phyloP scores from a whole-genome alignment of 1,284 basidiomycete genomes.

The Stereum hirsutum region DNA sequence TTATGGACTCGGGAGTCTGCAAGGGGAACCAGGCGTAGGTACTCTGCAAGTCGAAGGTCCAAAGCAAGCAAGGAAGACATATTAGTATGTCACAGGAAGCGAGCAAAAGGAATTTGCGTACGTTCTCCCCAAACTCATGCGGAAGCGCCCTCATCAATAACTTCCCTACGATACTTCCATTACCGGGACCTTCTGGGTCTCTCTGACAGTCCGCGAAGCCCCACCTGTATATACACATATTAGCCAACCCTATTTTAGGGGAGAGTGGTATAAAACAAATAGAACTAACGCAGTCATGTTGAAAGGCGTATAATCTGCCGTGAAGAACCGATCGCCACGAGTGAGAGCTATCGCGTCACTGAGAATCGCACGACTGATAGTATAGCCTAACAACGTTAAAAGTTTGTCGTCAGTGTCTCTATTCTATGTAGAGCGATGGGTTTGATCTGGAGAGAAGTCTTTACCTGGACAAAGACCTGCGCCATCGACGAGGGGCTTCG shows the following conservation, averaged over 20 bases:
- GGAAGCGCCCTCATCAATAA: slow-evolving; percentile 71
- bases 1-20: slow-evolving; percentile 68
- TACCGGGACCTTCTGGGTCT: slow-evolving; percentile 55
- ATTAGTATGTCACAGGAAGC: too few relatives aligned
- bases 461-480: slow-evolving; percentile 74
- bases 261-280: too few relatives aligned
- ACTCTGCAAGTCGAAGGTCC: too few relatives aligned
- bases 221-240: too few relatives aligned
- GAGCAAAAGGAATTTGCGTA: too few relatives aligned
- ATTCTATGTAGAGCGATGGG: neutral
- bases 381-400: slow-evolving; percentile 45
- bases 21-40: slow-evolving; percentile 83
- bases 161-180: slow-evolving; percentile 67
- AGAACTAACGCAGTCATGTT: slow-evolving; percentile 74
- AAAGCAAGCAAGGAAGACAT: too few relatives aligned
- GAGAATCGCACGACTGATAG: slow-evolving; percentile 80
- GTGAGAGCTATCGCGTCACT: slow-evolving; percentile 83
- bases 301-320: slow-evolving; percentile 72
- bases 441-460: slow-evolving; percentile 9
- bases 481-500: slow-evolving; percentile 69
- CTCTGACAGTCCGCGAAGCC: slow-evolving; percentile 74
- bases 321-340: slow-evolving; percentile 78
- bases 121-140: slow-evolving; percentile 53
- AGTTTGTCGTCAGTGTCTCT: neutral
- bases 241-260: too few relatives aligned